These are phyloP conservation scores for Orbilia quercus DNA, from an alignment of 2,329 filamentous ascomycete species.

Conservation along the genomic window DNA sequence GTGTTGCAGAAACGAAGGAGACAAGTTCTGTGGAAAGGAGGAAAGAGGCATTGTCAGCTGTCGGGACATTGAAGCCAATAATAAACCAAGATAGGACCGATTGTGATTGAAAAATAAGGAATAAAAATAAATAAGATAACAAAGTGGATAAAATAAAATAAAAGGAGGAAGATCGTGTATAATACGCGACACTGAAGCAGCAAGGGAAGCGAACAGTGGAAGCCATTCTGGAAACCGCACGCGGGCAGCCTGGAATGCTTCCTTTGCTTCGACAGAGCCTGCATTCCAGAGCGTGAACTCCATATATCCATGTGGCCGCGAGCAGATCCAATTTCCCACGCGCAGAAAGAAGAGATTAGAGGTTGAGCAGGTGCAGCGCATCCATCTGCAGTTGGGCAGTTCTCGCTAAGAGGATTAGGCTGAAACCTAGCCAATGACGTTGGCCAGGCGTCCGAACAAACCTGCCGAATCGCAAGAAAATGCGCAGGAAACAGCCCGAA, in stretches of 20 bases:
- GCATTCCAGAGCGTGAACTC: constrained; percentile 45
- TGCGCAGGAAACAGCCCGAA: background rate
- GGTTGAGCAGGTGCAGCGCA: background rate
- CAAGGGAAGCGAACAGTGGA: constrained; percentile 14
- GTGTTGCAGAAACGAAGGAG: background rate
- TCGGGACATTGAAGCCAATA: background rate
- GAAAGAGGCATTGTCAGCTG: background rate
- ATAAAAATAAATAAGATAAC: constrained; percentile 3
- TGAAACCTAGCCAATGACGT: constrained; percentile 51
- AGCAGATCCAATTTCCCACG: constrained; percentile 54
- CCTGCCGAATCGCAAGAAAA: constrained; percentile 42
- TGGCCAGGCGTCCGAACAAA: constrained; percentile 29
- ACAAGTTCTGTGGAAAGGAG: background rate
- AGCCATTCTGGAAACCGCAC: constrained; percentile 44
- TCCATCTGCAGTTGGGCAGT: constrained; percentile 14
- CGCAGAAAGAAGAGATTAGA: constrained; percentile 8
- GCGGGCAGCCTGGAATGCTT: constrained; percentile 48
- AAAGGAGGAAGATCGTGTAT: constrained; percentile 21
- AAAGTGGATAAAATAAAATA: too few species aligned
- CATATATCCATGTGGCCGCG: constrained; percentile 39
- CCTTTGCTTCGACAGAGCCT: constrained; percentile 37
- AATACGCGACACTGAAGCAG: constrained; percentile 25
- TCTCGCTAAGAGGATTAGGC: constrained; percentile 50
- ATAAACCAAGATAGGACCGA: too few species aligned
- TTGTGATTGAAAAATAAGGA: background rate